Percentiles rank a stretch among this genome's conserved stretches.
These are phyloP conservation scores for Spathaspora sp. DNA, from an alignment of 805 yeast species.

Conservation along the genomic window DNA sequence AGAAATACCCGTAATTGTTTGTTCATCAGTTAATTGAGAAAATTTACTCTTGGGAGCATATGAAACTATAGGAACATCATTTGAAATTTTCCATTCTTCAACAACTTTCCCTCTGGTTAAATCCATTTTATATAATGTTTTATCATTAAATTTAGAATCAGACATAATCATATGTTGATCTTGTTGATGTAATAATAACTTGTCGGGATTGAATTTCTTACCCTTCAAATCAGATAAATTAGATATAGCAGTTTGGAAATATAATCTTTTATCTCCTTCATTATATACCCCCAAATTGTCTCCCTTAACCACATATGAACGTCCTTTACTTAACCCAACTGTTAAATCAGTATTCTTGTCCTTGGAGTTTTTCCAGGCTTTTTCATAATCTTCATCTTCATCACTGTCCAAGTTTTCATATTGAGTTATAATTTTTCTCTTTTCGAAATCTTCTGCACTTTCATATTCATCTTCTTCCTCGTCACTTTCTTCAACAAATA, in stretches of 20 bases:
- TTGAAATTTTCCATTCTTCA: conserved; percentile 74
- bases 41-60: conserved; percentile 73
- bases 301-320: conserved; percentile 79
- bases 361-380: conserved; percentile 16
- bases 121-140: conserved; percentile 69
- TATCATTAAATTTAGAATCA: conserved; percentile 37
- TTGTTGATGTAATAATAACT: conserved; percentile 73
- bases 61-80: conserved; percentile 46
- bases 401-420: conserved; percentile 25
- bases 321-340: conserved; percentile 65
- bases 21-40: conserved; percentile 70
- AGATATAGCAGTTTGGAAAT: conserved; percentile 66
- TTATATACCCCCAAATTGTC: conserved; percentile 77
- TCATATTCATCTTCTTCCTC: conserved; percentile 25
- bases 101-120: conserved; percentile 73
- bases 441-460: conserved; percentile 6
- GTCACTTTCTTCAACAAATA: conserved; percentile 21
- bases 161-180: conserved; percentile 70
- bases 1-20: conserved; percentile 69
- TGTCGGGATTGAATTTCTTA: conserved; percentile 47
- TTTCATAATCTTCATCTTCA: conserved; percentile 31
- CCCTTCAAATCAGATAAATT: conserved; percentile 53
- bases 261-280: conserved; percentile 48
- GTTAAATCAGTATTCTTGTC: conserved; percentile 62
- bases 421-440: not conserved